phyloP scores from a whole-genome alignment of 768 basidiomycete genomes.

The Amanita fuliginea region DNA sequence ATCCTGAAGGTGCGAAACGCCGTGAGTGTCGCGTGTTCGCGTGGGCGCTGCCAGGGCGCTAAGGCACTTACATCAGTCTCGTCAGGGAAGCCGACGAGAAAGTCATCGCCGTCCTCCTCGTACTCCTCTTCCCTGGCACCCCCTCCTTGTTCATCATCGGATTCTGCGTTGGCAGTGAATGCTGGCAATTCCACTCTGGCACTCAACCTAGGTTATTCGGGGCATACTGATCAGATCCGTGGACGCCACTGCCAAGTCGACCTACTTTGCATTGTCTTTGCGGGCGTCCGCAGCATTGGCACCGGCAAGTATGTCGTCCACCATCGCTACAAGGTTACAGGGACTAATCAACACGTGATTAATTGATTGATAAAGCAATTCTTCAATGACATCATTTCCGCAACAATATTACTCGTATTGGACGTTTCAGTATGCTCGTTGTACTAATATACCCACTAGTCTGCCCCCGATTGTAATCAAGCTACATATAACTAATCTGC shows the following conservation, averaged over 20 bases:
- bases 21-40: background rate
- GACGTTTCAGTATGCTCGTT: background rate
- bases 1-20: slow-evolving; percentile 40
- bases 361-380: background rate
- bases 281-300: background rate
- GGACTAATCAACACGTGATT: slow-evolving; percentile 4
- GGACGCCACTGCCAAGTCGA: background rate
- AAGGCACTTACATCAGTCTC: slow-evolving; percentile 58
- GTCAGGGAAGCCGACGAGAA: slow-evolving; percentile 70
- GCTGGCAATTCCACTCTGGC: slow-evolving; percentile 12
- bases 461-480: background rate
- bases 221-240: background rate
- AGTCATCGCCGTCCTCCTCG: slow-evolving; percentile 47
- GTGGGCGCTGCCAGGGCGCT: background rate
- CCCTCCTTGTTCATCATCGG: slow-evolving; percentile 34
- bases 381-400: background rate
- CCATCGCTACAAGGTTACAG: background rate
- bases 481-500: background rate
- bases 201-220: background rate
- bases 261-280: background rate
- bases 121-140: slow-evolving; percentile 34
- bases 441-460: slow-evolving; percentile 3
- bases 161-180: slow-evolving; percentile 25
- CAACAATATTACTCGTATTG: background rate
- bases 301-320: background rate